Conservation (phyloP, 1,284 basidiomycete species). For the Volvariella volvacea region DNA sequence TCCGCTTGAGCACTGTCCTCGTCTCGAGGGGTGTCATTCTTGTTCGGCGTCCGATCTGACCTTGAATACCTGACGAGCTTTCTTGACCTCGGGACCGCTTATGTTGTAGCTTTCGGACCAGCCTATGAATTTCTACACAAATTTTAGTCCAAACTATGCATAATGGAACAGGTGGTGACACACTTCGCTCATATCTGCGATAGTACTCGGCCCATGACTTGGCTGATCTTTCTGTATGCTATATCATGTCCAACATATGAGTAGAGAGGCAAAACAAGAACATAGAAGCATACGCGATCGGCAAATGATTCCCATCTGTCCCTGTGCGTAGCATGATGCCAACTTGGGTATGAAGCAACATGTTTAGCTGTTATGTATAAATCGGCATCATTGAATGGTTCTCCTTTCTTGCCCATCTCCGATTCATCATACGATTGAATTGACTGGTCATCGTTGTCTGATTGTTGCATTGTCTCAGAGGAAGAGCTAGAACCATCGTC, state of each 20-base stretch:
- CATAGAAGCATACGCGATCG: constrained; percentile 31
- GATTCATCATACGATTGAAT: constrained; percentile 33
- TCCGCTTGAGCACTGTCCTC: no score
- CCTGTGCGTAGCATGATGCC: constrained; percentile 30
- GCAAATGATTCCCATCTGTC: constrained; percentile 49
- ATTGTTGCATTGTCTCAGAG: constrained; percentile 19
- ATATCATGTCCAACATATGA: constrained; percentile 3
- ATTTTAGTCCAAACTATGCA: no score
- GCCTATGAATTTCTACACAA: no score
- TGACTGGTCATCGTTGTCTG: constrained; percentile 23
- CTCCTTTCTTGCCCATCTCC: constrained; percentile 45
- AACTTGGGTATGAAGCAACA: constrained; percentile 41
- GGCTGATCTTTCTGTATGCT: constrained; percentile 45
- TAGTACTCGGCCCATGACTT: constrained; percentile 60
- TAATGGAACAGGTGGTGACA: constrained; percentile 4
- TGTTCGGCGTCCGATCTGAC: no score
- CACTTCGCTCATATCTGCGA: constrained; percentile 43
- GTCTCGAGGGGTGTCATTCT: no score
- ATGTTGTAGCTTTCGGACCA: no score
- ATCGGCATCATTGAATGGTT: constrained; percentile 49
- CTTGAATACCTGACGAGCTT: no score
- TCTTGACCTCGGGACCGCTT: no score
- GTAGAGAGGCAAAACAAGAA: background rate
- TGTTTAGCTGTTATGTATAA: constrained; percentile 49
- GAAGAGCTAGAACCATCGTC: constrained; percentile 18